phyloP scores from a whole-genome alignment of 345 rosid species.

The Salix udensis region DNA sequence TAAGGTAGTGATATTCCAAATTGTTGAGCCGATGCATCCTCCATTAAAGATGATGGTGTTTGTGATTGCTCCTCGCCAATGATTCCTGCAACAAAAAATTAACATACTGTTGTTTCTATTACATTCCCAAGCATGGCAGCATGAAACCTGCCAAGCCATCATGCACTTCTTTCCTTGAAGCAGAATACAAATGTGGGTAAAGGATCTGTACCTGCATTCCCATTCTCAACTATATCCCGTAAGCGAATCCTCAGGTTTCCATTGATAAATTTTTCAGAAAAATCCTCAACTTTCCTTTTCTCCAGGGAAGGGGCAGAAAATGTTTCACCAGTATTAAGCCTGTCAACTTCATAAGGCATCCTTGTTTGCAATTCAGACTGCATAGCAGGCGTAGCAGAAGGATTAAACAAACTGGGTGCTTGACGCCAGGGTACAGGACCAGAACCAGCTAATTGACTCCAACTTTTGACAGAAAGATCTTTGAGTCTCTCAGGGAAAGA shows the following conservation, averaged over 20 bases:
- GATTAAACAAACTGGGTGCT: slow-evolving; percentile 60
- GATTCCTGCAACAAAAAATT: slow-evolving; percentile 43
- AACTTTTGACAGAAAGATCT: slow-evolving; percentile 49
- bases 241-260: slow-evolving; percentile 47
- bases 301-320: slow-evolving; percentile 45
- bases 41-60: slow-evolving; percentile 41
- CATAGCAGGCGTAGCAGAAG: slow-evolving; percentile 52
- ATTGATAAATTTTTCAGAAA: slow-evolving; percentile 55
- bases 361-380: slow-evolving; percentile 55
- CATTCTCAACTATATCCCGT: slow-evolving; percentile 47
- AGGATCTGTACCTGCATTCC: slow-evolving; percentile 49
- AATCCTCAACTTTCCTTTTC: slow-evolving; percentile 50
- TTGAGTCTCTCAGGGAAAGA: slow-evolving; percentile 53
- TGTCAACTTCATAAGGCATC: slow-evolving; percentile 47
- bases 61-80: slow-evolving; percentile 47
- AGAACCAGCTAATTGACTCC: slow-evolving; percentile 67
- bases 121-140: slow-evolving; percentile 10
- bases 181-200: slow-evolving; percentile 4
- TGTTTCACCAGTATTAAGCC: slow-evolving; percentile 37
- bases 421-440: slow-evolving; percentile 76
- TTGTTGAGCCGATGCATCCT: slow-evolving; percentile 50
- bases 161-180: background rate
- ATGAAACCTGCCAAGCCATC: background rate
- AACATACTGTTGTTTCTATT: background rate
- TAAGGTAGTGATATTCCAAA: slow-evolving; percentile 40